Base-by-base conservation (phyloP, 768 basidiomycete species). In the Serendipita sp. region DNA sequence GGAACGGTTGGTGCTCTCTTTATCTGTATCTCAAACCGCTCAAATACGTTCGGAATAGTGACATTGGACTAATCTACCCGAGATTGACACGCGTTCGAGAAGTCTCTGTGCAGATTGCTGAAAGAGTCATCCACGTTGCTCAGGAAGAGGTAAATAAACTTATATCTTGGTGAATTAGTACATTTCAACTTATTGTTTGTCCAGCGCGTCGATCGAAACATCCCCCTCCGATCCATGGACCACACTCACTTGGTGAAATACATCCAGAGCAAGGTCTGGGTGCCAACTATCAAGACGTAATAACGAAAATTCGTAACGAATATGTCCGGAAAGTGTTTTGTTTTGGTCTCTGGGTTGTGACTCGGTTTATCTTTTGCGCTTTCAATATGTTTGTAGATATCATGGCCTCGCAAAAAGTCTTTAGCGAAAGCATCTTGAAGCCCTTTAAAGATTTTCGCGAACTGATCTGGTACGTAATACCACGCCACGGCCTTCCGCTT, bases 51-150 rank as follows among this genome's bases (percentile, higher is more conserved):
- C 11, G 13, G 10, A 11, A 54, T 32, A 54, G 52, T 15, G 52
- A 54, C 30, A 15, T 54, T 11, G 86, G 82, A 48, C 78, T 93
- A 54, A 73, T 97, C 5, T 96, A 96, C 74, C 93, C 94, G 51
- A 82, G 83, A 56, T 78, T 95, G 65, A 82, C 87, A 70, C 81
- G 92, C 70, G 85, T 96, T 68, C 80, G 93, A 38, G 89, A 93
- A 72, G 91, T 95, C 70, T 88, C 86, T 69, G 82, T 82, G 1
- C 72, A 78, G 63, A 88, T 96, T 66, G 88, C 90, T 13, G 76
- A 77, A 64, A 76, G 79, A 48, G 90, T 95, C 65, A 87, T 94
- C 71, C 83, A 85, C 64, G 80, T 83, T 44, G 90, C 91, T 44
- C 91, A 94, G 74, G 79, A 82, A 65, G 85, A 84, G 23, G 23